Evolutionary conservation across 164 flowering plant genomes (phyloP).

Genomic region (Sedum album): DNA sequence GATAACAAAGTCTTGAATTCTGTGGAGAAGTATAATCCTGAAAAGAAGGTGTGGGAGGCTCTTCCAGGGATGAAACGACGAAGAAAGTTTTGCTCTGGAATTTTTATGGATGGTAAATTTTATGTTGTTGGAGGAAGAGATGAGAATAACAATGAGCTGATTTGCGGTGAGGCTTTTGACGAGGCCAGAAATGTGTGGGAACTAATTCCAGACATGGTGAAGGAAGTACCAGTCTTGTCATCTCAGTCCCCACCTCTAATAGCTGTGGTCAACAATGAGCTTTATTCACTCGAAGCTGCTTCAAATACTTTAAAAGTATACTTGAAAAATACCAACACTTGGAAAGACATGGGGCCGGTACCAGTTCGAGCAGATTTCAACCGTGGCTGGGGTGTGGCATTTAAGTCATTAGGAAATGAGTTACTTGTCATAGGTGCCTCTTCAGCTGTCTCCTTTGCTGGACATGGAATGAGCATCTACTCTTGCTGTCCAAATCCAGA

Average conservation of each 20-base stretch:
- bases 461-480: slow-evolving; percentile 41
- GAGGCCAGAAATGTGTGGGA: slow-evolving; percentile 40
- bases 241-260: slow-evolving; percentile 67
- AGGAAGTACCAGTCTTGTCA: slow-evolving; percentile 27
- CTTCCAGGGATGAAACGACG: slow-evolving; percentile 48
- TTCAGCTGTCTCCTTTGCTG: slow-evolving; percentile 14
- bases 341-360: slow-evolving; percentile 59
- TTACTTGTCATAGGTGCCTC: slow-evolving; percentile 60
- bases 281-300: slow-evolving; percentile 57
- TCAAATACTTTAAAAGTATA: slow-evolving; percentile 58
- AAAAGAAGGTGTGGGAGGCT: slow-evolving; percentile 37
- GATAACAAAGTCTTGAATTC: slow-evolving; percentile 29
- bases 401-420: slow-evolving; percentile 67
- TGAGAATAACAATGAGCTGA: slow-evolving; percentile 30
- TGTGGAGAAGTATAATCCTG: slow-evolving; percentile 56
- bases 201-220: slow-evolving; percentile 51
- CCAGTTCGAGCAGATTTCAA: slow-evolving; percentile 63
- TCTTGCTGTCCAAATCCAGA: slow-evolving; percentile 50
- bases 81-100: slow-evolving; percentile 60
- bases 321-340: slow-evolving; percentile 43
- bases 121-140: slow-evolving; percentile 68
- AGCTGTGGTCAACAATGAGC: slow-evolving; percentile 73
- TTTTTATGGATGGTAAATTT: slow-evolving; percentile 65
- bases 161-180: slow-evolving; percentile 64
- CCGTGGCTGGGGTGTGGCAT: slow-evolving; percentile 88